Conservation (phyloP, 2,329 filamentous ascomycete genomes). For the Zopfia rhizophila region DNA sequence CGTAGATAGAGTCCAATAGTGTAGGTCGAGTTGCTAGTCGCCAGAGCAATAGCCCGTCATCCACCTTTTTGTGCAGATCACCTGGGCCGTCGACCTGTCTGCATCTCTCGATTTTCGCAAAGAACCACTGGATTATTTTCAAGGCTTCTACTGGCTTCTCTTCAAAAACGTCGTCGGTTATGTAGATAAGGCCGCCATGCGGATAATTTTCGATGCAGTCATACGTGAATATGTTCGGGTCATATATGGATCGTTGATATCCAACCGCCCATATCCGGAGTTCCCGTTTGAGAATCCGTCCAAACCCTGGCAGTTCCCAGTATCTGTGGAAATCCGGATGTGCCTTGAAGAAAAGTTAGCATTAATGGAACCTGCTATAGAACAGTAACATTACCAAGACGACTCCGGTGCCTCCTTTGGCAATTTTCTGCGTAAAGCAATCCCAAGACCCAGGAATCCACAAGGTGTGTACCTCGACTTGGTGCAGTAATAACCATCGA, state of each 20-base stretch:
- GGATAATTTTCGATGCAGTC: constrained; percentile 51
- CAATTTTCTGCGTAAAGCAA: constrained; percentile 31
- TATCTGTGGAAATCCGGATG: constrained; percentile 45
- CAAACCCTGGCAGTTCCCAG: constrained; percentile 44
- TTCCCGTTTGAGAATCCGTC: constrained; percentile 39
- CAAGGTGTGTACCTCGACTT: constrained; percentile 38
- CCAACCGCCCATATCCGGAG: constrained; percentile 50
- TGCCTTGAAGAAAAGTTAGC: constrained; percentile 32
- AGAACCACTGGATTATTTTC: constrained; percentile 49
- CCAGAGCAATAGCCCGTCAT: constrained; percentile 41
- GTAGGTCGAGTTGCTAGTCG: constrained; percentile 45
- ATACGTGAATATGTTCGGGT: constrained; percentile 27
- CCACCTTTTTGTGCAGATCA: constrained; percentile 27
- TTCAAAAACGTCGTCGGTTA: constrained; percentile 57
- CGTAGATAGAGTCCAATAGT: constrained; percentile 37
- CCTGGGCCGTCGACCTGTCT: constrained; percentile 23
- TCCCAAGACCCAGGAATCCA: constrained; percentile 40
- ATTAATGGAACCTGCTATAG: constrained; percentile 4
- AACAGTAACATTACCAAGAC: constrained; percentile 35
- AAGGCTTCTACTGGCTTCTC: constrained; percentile 49
- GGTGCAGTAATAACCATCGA: constrained; percentile 42
- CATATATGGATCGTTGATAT: constrained; percentile 28
- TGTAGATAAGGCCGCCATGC: constrained; percentile 51
- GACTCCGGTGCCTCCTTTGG: constrained; percentile 33
- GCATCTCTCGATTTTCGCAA: constrained; percentile 38